A percentile compares a stretch with the other conserved stretches of the same genome.
phyloP scores from a whole-genome alignment of 495 filamentous ascomycete species.

The Trichoderma orchidacearum region DNA sequence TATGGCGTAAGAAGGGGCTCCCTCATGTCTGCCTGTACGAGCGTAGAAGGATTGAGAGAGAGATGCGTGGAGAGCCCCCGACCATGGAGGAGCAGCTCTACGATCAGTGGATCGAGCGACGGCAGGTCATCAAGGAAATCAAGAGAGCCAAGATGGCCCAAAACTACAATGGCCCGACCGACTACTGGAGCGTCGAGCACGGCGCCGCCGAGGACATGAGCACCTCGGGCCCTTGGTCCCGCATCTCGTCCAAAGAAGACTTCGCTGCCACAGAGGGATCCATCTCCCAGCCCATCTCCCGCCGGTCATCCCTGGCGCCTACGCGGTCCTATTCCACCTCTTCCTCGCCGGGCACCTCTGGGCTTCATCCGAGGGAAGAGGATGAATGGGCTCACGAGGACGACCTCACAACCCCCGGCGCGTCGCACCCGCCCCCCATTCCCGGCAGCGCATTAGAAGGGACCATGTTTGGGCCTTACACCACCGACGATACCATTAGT shows the following conservation, averaged over 20 bases:
- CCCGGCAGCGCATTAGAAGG: conserved; percentile 51
- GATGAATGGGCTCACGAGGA: conserved; percentile 12
- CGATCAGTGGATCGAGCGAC: conserved; percentile 39
- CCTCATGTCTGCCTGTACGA: conserved; percentile 72
- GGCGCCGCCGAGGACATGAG: conserved; percentile 48
- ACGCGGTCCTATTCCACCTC: conserved; percentile 28
- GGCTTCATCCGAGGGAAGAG: conserved; percentile 1
- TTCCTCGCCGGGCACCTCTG: conserved; percentile 8
- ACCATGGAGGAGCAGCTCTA: conserved; percentile 52
- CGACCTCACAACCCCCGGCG: conserved; percentile 30
- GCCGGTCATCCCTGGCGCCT: conserved; percentile 26
- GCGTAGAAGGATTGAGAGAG: conserved; percentile 60
- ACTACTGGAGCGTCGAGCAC: conserved; percentile 72
- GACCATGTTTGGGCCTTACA: conserved; percentile 61
- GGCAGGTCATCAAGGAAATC: conserved; percentile 41
- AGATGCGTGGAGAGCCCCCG: conserved; percentile 44
- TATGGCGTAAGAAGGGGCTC: conserved; percentile 77
- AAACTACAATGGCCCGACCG: conserved; percentile 25
- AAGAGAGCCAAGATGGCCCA: conserved; percentile 31
- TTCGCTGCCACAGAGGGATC: conserved; percentile 8
- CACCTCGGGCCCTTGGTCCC: conserved; percentile 15
- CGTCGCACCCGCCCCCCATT: conserved; percentile 20
- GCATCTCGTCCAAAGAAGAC: conserved; percentile 19
- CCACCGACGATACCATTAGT: conserved; percentile 28
- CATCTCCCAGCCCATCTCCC: conserved; percentile 20